Evolutionary conservation across 2,329 filamentous ascomycete genomes (phyloP).

Genomic region (Colletotrichum agaves): DNA sequence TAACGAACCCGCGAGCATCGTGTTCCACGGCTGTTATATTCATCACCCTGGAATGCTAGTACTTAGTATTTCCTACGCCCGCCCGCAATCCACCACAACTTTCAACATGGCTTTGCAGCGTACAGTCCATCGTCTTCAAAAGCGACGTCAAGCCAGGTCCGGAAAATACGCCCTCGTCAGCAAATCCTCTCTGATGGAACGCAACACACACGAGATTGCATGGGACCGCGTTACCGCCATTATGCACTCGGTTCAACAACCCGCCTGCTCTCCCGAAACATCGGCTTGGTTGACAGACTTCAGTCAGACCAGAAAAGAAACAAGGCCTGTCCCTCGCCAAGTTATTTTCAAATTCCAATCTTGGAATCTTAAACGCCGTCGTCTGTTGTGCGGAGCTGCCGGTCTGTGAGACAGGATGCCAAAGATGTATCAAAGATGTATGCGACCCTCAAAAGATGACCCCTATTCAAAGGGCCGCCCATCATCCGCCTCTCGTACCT

Average conservation of each 20-base stretch:
- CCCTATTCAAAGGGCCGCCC: no score
- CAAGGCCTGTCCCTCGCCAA: neutral
- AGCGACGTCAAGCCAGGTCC: neutral
- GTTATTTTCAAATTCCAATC: neutral
- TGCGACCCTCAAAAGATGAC: no score
- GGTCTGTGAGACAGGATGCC: no score
- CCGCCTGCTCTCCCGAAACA: slow-evolving; percentile 22
- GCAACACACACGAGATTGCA: slow-evolving; percentile 7
- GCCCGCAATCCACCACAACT: no score
- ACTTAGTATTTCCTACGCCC: no score
- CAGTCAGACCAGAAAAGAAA: neutral
- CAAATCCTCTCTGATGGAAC: slow-evolving; percentile 4
- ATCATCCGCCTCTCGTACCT: no score
- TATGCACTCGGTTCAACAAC: neutral
- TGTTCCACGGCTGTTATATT: no score
- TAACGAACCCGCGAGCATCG: no score
- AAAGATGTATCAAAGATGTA: no score
- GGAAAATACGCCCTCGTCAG: slow-evolving; percentile 1
- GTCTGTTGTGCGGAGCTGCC: neutral
- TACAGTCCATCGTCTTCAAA: neutral
- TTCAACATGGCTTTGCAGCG: neutral
- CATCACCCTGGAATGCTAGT: no score
- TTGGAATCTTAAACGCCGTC: neutral
- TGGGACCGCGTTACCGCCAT: neutral
- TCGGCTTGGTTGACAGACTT: slow-evolving; percentile 17